Base-by-base conservation (phyloP, 2,329 filamentous ascomycete species). In the Talaromyces sp. region DNA sequence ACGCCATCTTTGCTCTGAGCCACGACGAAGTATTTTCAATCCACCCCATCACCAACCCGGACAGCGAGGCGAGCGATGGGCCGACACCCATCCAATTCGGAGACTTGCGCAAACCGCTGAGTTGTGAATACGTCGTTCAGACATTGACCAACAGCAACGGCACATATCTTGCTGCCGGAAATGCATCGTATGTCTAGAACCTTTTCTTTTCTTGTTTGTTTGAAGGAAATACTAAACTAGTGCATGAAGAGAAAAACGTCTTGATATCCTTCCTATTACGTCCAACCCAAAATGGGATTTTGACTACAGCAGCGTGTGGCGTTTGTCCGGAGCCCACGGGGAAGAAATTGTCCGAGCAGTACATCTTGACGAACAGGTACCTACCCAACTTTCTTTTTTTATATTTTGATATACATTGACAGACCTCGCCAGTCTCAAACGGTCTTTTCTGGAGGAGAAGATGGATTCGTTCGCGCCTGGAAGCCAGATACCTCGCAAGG, bases 11-110 rank as follows among this genome's bases (percentile, higher is more conserved):
- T 64, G 83, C 83, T 5, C 75, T 87, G 9, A 86, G 84, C 60
- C 85, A 86, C 4, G 85, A 88, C 64, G 85, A 88, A 68, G 80
- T 80, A 24, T 80, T 87, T 66, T 82, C 83, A 9, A 79, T 87
- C 59, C 83, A 86, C 66, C 81, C 81, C 0, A 77, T 79, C 9
- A 78, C 78, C 5, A 78, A 81, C 32, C 77, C 79, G 0, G 80
- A 81, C 49, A 76, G 81, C 43, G 77, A 81, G 57, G 74, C 78
- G 1, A 69, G 76, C 5, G 58, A 60, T 32, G 72, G 72, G 51
- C 79, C 81, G 27, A 70, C 77, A 7, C 74, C 78, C 6, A 73
- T 79, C 32, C 73, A 78, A 50, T 82, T 85, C 54, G 84, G 84
- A 1, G 84, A 87, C 67, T 74, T 87, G 43, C 75, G 85, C 58